These are phyloP conservation scores for Pseudogymnoascus sp. DNA, from an alignment of 2,329 filamentous ascomycete species.

Conservation along the genomic window DNA sequence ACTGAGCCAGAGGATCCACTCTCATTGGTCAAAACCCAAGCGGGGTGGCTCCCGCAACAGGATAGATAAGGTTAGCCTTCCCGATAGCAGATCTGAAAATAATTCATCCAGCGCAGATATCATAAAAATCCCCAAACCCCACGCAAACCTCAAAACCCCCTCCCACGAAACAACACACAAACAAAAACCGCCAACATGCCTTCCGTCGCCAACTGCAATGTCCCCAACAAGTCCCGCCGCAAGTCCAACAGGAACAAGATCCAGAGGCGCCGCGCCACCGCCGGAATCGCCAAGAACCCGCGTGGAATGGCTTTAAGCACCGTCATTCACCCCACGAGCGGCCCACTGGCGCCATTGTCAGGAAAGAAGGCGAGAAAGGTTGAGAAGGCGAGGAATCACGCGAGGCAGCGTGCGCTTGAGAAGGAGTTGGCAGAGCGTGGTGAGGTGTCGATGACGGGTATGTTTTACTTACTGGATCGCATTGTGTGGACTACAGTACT, in stretches of 20 bases:
- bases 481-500: neutral
- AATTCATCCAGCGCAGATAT: slow-evolving; percentile 2
- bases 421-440: slow-evolving; percentile 25
- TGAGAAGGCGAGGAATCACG: slow-evolving; percentile 25
- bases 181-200: slow-evolving; percentile 21
- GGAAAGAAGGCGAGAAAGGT: slow-evolving; percentile 28
- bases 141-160: neutral
- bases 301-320: slow-evolving; percentile 23
- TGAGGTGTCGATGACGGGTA: slow-evolving; percentile 28
- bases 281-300: slow-evolving; percentile 25
- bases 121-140: slow-evolving; percentile 1
- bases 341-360: slow-evolving; percentile 25
- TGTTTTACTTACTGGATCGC: neutral
- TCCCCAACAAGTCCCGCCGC: slow-evolving; percentile 26
- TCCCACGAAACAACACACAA: neutral
- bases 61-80: slow-evolving; percentile 6
- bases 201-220: slow-evolving; percentile 28
- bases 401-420: slow-evolving; percentile 25
- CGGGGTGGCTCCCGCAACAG: neutral
- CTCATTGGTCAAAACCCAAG: neutral
- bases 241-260: slow-evolving; percentile 24
- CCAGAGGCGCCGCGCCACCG: slow-evolving; percentile 23
- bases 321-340: slow-evolving; percentile 26
- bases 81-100: slow-evolving; percentile 8
- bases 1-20: neutral